Base-by-base conservation (phyloP, 352 stramenopile species). In the Pelagophyceae sp. region DNA sequence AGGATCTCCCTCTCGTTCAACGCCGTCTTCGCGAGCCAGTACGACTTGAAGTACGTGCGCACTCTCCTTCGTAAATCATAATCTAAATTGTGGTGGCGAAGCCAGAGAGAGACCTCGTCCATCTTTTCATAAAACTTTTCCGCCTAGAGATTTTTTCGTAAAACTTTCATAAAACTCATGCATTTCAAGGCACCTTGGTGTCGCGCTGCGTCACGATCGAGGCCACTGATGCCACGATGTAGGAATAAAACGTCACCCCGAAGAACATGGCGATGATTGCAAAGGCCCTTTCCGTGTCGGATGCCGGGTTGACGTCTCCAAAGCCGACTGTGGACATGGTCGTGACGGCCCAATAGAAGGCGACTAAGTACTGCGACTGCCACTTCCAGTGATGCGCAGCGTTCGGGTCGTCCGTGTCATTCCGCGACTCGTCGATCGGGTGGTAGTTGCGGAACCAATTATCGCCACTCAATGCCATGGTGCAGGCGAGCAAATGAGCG, bases 301-400 rank as follows among this genome's bases (percentile, higher is more conserved):
- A 61, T 1, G 38, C 65, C 6, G 77, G 51, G 38, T 45, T 35
- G 51, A 80, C 75, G 64, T 80, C 77, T n/a, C 77, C 77, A 32
- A 70, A 95, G 0, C 90, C 90, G 23, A 94, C 90, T 0, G 90
- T 94, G 61, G 90, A 93, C 63, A 95, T 90, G 0, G 90, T 94
- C 15, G 90, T 93, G 63, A 95, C 92, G 23, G 90, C 88, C 90
- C 90, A 95, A 77, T 95, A 95, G 38, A 94, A 80, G 0, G 87
- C 80, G 6, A 83, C 85, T 0, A 94, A 77, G 80, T 95, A 95
- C 50, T 78, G 33, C 2, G 37, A 17, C 1, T 32, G 11, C 38
- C 29, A 29, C 29, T 19, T 58, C 37, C 61, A 71, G 5, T 71
- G 3, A 1, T 27, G 38, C 29, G 61, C 61, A 23, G 11, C 45